Evolutionary conservation across 164 flowering plant genomes (phyloP).

Genomic region (Tetrastigma voinierianum): DNA sequence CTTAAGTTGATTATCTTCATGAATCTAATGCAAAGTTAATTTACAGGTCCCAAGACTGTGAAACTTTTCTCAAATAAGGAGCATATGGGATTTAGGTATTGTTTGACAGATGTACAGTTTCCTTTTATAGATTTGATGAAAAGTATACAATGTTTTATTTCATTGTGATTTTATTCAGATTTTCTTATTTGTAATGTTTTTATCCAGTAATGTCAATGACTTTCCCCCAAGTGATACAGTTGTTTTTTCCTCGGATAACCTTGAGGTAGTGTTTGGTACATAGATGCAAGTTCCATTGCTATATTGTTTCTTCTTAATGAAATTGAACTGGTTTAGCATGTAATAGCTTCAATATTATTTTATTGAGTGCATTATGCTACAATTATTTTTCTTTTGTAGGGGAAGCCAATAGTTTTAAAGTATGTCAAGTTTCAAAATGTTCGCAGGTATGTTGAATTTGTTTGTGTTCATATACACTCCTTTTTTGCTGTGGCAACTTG

Average conservation of each 20-base stretch:
- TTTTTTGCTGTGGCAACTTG: not conserved
- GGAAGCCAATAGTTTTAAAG: slow-evolving; percentile 67
- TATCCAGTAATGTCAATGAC: slow-evolving; percentile 88
- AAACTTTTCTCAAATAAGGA: slow-evolving; percentile 91
- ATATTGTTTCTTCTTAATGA: not conserved
- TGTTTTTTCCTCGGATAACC: slow-evolving; percentile 60
- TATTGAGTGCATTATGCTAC: not conserved
- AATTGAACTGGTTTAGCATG: not conserved
- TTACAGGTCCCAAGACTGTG: slow-evolving; percentile 81
- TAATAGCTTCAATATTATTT: not conserved
- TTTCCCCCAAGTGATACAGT: slow-evolving; percentile 81
- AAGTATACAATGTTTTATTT: not conserved
- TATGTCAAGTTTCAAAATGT: slow-evolving; percentile 98
- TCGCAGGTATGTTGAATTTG: slow-evolving; percentile 59
- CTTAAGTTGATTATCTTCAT: not conserved
- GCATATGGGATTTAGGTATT: slow-evolving; percentile 96
- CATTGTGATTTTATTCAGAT: slow-evolving; percentile 1
- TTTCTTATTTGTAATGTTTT: slow-evolving; percentile 6
- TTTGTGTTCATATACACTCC: not conserved
- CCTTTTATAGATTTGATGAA: not conserved
- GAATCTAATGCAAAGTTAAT: slow-evolving; percentile 13
- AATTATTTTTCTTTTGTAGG: slow-evolving; percentile 41
- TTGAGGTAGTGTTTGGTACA: slow-evolving; percentile 43
- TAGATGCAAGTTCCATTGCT: not conserved
- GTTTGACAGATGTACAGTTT: not conserved